Conservation (phyloP, 2,329 filamentous ascomycete genomes). For the Exophiala spinifera region DNA sequence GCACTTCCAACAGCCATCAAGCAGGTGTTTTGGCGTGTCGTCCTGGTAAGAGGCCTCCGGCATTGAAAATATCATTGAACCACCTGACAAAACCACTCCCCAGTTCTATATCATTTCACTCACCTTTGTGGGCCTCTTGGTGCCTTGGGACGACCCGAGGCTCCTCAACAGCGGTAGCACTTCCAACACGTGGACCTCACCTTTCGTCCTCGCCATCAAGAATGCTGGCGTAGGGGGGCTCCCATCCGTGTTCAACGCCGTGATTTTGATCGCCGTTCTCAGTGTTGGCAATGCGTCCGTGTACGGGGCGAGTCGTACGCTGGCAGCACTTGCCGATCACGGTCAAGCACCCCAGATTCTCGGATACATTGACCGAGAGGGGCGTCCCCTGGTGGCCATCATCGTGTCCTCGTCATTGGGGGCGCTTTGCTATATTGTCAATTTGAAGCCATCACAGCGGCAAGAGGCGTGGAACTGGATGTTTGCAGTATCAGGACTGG, state of each 20-base stretch:
- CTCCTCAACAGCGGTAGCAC: constrained; percentile 59
- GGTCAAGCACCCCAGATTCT: constrained; percentile 74
- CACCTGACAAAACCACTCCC: not conserved
- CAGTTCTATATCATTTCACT: constrained; percentile 81
- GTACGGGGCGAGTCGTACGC: constrained; percentile 85
- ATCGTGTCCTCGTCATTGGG: constrained; percentile 64
- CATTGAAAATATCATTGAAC: not conserved
- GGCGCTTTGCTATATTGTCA: constrained; percentile 73
- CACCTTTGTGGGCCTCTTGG: constrained; percentile 74
- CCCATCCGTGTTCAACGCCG: constrained; percentile 86
- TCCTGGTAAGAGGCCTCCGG: constrained; percentile 44
- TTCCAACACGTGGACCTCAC: constrained; percentile 72
- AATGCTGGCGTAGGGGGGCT: constrained; percentile 77
- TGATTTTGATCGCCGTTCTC: constrained; percentile 85
- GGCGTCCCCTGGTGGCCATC: constrained; percentile 75
- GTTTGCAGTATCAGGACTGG: constrained; percentile 68
- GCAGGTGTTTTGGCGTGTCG: constrained; percentile 90
- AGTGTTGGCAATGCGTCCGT: constrained; percentile 90
- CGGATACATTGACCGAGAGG: constrained; percentile 76
- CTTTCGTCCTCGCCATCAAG: constrained; percentile 89
- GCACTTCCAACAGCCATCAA: constrained; percentile 83
- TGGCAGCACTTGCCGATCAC: constrained; percentile 86
- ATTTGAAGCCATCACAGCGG: constrained; percentile 40
- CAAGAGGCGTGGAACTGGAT: constrained; percentile 72
- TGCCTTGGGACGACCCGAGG: constrained; percentile 65